These are phyloP conservation scores for Pogostemon cablin DNA, from an alignment of 257 asterid genomes.

Conservation along the genomic window DNA sequence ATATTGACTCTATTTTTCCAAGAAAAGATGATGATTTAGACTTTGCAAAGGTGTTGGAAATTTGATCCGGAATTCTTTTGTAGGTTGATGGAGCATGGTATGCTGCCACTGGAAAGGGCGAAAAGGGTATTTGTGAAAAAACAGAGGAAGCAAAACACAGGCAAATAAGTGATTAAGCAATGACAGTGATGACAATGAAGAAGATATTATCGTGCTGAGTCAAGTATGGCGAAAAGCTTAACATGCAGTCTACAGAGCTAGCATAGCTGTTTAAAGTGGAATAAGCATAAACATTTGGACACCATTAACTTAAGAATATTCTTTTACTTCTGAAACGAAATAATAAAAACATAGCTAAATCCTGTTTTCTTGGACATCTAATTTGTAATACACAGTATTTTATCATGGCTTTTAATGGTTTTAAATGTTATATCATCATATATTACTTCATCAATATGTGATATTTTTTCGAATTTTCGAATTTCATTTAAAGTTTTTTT, in stretches of 20 bases:
- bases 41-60: not conserved
- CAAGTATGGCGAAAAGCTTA: constrained; percentile 71
- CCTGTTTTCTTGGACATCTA: not conserved
- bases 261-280: constrained; percentile 30
- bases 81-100: constrained; percentile 96
- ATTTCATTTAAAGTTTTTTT: too few relatives aligned
- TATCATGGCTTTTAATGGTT: too few relatives aligned
- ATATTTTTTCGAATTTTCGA: too few relatives aligned
- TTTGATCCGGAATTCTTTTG: too few relatives aligned
- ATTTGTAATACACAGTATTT: constrained; percentile 23
- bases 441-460: too few relatives aligned
- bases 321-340: constrained; percentile 27
- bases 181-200: constrained; percentile 65
- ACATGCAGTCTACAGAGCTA: too few relatives aligned
- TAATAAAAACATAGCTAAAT: constrained; percentile 31
- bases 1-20: too few relatives aligned
- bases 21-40: not conserved
- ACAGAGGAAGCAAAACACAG: constrained; percentile 85
- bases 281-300: constrained; percentile 5
- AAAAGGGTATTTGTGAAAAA: constrained; percentile 76
- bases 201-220: constrained; percentile 65
- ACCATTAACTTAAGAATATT: constrained; percentile 21
- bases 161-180: constrained; percentile 53
- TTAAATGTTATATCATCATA: constrained; percentile 15
- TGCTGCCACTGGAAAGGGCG: constrained; percentile 77